These are phyloP conservation scores for Penicillium sp. DNA, from an alignment of 2,329 filamentous ascomycete species.

Conservation along the genomic window DNA sequence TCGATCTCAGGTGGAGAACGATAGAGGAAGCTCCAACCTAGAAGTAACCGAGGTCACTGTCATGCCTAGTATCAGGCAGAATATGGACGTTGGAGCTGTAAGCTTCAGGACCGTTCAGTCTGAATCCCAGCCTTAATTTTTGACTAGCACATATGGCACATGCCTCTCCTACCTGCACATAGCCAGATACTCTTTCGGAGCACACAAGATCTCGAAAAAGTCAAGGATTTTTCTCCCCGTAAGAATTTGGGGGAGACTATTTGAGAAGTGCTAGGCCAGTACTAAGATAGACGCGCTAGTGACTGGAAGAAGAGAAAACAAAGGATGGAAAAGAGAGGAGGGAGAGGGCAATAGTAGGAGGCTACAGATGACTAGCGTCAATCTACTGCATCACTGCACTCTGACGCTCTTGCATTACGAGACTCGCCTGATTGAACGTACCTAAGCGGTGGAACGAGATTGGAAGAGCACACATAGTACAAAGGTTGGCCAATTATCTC, in stretches of 20 bases:
- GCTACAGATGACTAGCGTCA: constrained; percentile 15
- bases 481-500: constrained; percentile 31
- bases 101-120: constrained; percentile 5
- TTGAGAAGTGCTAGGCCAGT: background rate
- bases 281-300: background rate
- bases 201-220: constrained; percentile 21
- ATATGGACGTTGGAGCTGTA: constrained; percentile 23
- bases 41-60: constrained; percentile 17
- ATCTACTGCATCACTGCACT: constrained; percentile 14
- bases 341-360: background rate
- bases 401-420: constrained; percentile 18
- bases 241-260: background rate
- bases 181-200: constrained; percentile 24
- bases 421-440: constrained; percentile 14
- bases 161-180: constrained; percentile 25
- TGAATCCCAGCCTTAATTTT: background rate
- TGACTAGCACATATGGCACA: constrained; percentile 29
- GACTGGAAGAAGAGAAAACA: background rate
- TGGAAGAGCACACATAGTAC: constrained; percentile 21
- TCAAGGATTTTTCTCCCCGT: constrained; percentile 1
- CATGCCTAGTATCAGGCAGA: constrained; percentile 19
- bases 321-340: background rate
- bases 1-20: constrained; percentile 2
- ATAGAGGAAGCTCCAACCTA: constrained; percentile 14
- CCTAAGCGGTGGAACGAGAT: constrained; percentile 34